Conservation (phyloP, 495 filamentous ascomycete species). For the Neurospora discreta region DNA sequence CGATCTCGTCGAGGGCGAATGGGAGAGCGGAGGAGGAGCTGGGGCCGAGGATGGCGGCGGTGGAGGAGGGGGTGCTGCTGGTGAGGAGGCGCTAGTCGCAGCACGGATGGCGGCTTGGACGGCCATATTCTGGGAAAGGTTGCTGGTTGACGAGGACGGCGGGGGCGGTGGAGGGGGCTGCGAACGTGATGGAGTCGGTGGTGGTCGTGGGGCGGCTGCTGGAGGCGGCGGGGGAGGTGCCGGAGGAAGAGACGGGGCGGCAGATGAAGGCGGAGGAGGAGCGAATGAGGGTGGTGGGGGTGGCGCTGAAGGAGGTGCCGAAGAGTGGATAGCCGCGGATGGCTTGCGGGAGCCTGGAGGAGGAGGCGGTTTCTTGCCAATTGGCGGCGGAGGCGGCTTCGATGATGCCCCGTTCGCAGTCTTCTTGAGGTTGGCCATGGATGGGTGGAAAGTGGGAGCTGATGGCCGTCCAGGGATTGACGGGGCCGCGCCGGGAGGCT, state of each 20-base stretch:
- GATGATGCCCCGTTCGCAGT: constrained; percentile 38
- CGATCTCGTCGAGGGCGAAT: constrained; percentile 23
- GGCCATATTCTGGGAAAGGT: constrained; percentile 32
- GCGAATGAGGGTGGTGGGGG: constrained; percentile 36
- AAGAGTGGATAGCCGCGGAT: constrained; percentile 35
- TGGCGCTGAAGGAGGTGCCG: constrained; percentile 42
- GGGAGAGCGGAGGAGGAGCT: constrained; percentile 24
- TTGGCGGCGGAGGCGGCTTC: constrained; percentile 43
- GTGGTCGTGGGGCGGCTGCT: constrained; percentile 38
- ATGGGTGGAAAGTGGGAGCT: constrained; percentile 40
- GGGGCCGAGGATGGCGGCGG: constrained; percentile 21
- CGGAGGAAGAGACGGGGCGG: constrained; percentile 38
- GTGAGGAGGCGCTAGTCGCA: constrained; percentile 31
- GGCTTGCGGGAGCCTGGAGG: constrained; percentile 61
- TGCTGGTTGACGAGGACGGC: constrained; percentile 9
- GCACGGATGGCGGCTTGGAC: constrained; percentile 40
- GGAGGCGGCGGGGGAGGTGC: constrained; percentile 40
- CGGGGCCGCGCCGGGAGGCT: constrained; percentile 47
- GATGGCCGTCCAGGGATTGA: constrained; percentile 44
- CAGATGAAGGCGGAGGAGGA: constrained; percentile 39
- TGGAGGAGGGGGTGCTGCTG: constrained; percentile 33
- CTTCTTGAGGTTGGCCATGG: constrained; percentile 51
- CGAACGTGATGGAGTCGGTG: background rate
- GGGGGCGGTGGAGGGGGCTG: constrained; percentile 19
- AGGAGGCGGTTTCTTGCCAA: constrained; percentile 60